Base-by-base conservation (phyloP, 306 rosid genomes). In the Acacia melanoxylon region DNA sequence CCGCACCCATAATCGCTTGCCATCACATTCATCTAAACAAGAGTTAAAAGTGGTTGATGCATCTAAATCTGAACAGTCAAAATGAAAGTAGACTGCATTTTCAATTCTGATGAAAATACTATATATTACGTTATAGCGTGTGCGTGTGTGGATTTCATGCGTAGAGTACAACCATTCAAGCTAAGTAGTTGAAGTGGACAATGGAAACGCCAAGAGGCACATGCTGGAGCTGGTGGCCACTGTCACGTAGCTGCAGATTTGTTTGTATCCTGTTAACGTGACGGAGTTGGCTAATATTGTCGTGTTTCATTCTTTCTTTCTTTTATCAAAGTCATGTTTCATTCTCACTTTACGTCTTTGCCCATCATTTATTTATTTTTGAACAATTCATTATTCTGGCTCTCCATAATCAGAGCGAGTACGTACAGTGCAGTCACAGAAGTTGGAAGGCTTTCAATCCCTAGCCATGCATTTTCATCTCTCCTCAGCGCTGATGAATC, bases 201-300 rank as follows among this genome's bases (percentile, higher is more conserved):
- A 72, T 7, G 72, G 72, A 80, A 56, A 59, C 13, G 41, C 81
- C 78, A 71, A 70, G 24, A 58, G 59, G 49, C 72, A 80, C 65
- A 75, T 33, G 71, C 35, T 45, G 73, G 66, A n/a, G 58, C 29
- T 80, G 65, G 51, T 45, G n/a, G 52, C 52, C 44, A 2, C 44
- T 61, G 78, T 59, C 78, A 45, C 48, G 63, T 59, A 80, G 41
- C 83, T 12, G 52, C 14, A 44, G 22, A 56, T 80, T 45, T 25
- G 78, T 80, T 72, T 45, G 41, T 59, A 8, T 25, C 41, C 16
- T 46, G 17, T 44, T 72, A 61, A 31, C 40, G 76, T 72, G 20
- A 25, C 4, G 74, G 45, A 22, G 52, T 37, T 75, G 40, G 69
- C 69, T 56, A 15, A 37, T 37, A 37, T 75, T 71, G 68, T 54